Conservation (phyloP, 495 filamentous ascomycete species). For the Trichoderma erinaceum region DNA sequence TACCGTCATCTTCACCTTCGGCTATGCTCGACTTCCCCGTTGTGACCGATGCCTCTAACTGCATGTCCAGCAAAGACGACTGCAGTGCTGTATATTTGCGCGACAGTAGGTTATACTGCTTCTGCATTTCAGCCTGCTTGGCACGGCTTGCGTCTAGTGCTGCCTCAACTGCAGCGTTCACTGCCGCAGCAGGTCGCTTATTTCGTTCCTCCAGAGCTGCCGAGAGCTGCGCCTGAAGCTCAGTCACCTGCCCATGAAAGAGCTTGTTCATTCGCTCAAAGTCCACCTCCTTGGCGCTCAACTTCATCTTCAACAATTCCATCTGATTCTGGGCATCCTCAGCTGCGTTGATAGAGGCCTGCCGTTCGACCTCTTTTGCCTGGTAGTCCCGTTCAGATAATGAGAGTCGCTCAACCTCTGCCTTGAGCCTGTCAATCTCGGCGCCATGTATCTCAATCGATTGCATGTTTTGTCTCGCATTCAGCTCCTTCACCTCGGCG, state of each 20-base stretch:
- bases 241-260: conserved; percentile 41
- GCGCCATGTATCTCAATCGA: conserved; percentile 52
- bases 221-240: conserved; percentile 36
- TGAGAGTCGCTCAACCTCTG: conserved; percentile 52
- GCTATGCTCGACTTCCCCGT: conserved; percentile 12
- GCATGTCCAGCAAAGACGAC: conserved; percentile 31
- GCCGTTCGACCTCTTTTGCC: conserved; percentile 48
- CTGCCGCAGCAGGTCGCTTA: conserved; percentile 28
- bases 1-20: conserved; percentile 11
- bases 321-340: conserved; percentile 47
- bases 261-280: conserved; percentile 36
- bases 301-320: conserved; percentile 43
- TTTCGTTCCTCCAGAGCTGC: conserved; percentile 37
- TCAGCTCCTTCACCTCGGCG: conserved; percentile 54
- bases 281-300: conserved; percentile 49
- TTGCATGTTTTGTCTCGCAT: conserved; percentile 52
- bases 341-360: conserved; percentile 43
- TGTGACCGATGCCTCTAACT: conserved; percentile 20
- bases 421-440: conserved; percentile 52
- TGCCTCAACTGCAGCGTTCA: conserved; percentile 32
- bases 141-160: conserved; percentile 33
- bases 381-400: conserved; percentile 51
- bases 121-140: conserved; percentile 38
- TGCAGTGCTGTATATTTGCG: conserved; percentile 37
- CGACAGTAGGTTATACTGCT: conserved; percentile 35